Evolutionary conservation across 495 filamentous ascomycete genomes (phyloP).

Genomic region (Darksidea phi): DNA sequence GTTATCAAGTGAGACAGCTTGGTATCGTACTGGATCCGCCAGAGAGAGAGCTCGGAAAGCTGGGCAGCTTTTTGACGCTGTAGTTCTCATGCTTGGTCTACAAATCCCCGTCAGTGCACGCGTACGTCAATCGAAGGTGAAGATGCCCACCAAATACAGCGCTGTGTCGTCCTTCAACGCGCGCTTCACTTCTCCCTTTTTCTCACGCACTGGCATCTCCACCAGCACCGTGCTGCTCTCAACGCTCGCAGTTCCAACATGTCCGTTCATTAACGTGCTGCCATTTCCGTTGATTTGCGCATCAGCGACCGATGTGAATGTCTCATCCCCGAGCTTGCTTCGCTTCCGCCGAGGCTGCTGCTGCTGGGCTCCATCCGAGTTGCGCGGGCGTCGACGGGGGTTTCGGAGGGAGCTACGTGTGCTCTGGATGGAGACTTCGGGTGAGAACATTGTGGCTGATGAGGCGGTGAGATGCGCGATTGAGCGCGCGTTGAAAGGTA

Average conservation of each 20-base stretch:
- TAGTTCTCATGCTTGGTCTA: slow-evolving; percentile 88
- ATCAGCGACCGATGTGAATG: slow-evolving; percentile 26
- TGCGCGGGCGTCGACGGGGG: slow-evolving; percentile 43
- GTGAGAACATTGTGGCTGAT: slow-evolving; percentile 34
- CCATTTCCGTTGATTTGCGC: slow-evolving; percentile 32
- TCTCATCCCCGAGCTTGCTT: slow-evolving; percentile 42
- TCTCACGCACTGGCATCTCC: slow-evolving; percentile 42
- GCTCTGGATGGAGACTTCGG: slow-evolving; percentile 29
- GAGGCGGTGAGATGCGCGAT: slow-evolving; percentile 24
- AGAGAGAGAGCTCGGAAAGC: slow-evolving; percentile 67
- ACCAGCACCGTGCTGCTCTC: slow-evolving; percentile 24
- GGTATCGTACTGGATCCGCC: slow-evolving; percentile 22
- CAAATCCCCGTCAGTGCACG: slow-evolving; percentile 9
- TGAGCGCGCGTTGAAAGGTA: slow-evolving; percentile 14
- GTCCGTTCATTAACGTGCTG: slow-evolving; percentile 35
- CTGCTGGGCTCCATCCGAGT: slow-evolving; percentile 39
- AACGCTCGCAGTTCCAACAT: slow-evolving; percentile 21
- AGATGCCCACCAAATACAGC: slow-evolving; percentile 34
- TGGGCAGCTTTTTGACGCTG: slow-evolving; percentile 78
- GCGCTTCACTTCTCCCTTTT: slow-evolving; percentile 36
- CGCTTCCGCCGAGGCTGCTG: slow-evolving; percentile 40
- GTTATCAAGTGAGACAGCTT: slow-evolving; percentile 26
- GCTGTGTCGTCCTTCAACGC: slow-evolving; percentile 39
- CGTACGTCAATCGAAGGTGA: neutral
- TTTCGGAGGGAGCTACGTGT: slow-evolving; percentile 35